A percentile compares a stretch with the other conserved stretches of the same genome.
These are phyloP conservation scores for Alternaria tenuissima DNA, from an alignment of 2,329 filamentous ascomycete genomes.

Conservation along the genomic window DNA sequence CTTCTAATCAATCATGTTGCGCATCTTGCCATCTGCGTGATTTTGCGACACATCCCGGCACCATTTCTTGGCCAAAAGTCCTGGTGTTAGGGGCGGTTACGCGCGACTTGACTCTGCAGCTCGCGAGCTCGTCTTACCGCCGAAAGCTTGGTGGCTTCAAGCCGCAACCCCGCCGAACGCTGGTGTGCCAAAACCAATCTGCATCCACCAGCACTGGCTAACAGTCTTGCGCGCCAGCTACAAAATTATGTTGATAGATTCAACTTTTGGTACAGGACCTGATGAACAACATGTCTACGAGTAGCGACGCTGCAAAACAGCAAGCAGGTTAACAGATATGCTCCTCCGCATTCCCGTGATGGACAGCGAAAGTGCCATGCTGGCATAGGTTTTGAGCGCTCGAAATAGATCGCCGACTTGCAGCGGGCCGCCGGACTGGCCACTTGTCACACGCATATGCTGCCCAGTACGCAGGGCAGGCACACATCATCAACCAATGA, in stretches of 20 bases:
- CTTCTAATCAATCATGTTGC: not conserved
- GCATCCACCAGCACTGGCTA: not conserved
- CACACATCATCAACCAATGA: slow-evolving; percentile 43
- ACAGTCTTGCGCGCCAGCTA: not conserved
- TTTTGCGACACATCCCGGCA: slow-evolving; percentile 3
- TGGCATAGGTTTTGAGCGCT: slow-evolving; percentile 24
- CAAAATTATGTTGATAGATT: not conserved
- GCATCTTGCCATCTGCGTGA: not conserved
- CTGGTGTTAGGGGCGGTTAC: slow-evolving; percentile 24
- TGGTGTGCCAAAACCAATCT: not conserved
- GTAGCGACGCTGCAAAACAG: not conserved
- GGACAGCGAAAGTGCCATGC: slow-evolving; percentile 17
- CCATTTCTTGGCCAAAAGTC: slow-evolving; percentile 3
- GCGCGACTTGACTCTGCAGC: slow-evolving; percentile 3
- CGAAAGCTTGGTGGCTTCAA: slow-evolving; percentile 14
- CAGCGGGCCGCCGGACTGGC: slow-evolving; percentile 39
- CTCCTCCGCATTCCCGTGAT: slow-evolving; percentile 25
- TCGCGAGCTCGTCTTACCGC: slow-evolving; percentile 20
- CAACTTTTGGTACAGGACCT: not conserved
- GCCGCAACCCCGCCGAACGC: slow-evolving; percentile 9
- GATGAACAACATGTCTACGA: not conserved
- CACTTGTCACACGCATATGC: slow-evolving; percentile 43
- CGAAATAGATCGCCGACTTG: slow-evolving; percentile 47
- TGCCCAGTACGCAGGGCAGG: slow-evolving; percentile 38
- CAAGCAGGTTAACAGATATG: slow-evolving; percentile 19